These are phyloP conservation scores for Apiospora phragmitis DNA, from an alignment of 2,329 filamentous ascomycete genomes.

Conservation along the genomic window DNA sequence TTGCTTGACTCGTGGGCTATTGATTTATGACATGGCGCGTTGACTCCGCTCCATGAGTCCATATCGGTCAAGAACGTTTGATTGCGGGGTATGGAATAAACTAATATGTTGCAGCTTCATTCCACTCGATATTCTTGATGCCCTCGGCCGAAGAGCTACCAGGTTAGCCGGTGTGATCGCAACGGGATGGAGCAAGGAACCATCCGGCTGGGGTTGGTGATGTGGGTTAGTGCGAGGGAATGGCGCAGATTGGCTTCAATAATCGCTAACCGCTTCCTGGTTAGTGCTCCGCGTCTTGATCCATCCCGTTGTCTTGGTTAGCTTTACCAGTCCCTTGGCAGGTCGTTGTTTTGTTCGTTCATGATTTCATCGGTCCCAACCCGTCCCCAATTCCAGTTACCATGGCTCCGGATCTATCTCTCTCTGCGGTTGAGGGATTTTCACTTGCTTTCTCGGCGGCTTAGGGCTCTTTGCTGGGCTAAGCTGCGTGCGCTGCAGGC, in stretches of 20 bases:
- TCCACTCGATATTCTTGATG: neutral
- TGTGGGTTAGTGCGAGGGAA: neutral
- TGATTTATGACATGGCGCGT: neutral
- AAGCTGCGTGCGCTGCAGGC: neutral
- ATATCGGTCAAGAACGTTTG: neutral
- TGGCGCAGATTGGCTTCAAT: slow-evolving; percentile 1
- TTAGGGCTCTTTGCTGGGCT: neutral
- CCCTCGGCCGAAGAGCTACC: neutral
- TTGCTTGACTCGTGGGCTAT: neutral
- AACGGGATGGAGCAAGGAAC: neutral
- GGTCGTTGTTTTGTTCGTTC: neutral
- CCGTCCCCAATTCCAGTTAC: neutral
- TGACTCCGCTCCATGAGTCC: neutral
- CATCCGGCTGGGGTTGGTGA: neutral
- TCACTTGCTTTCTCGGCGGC: neutral
- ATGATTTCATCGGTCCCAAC: neutral
- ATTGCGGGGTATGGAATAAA: neutral
- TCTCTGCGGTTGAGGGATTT: neutral
- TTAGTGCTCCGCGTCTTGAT: neutral
- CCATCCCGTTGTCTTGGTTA: slow-evolving; percentile 5
- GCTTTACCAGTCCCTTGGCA: neutral
- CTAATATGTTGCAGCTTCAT: neutral
- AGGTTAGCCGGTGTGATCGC: neutral
- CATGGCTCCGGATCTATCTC: neutral
- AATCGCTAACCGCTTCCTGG: neutral